Evolutionary conservation across 139 green algal genomes (phyloP), one percentile per base, ranked within the genome.

Genomic region (Haematococcus lacustris): DNA sequence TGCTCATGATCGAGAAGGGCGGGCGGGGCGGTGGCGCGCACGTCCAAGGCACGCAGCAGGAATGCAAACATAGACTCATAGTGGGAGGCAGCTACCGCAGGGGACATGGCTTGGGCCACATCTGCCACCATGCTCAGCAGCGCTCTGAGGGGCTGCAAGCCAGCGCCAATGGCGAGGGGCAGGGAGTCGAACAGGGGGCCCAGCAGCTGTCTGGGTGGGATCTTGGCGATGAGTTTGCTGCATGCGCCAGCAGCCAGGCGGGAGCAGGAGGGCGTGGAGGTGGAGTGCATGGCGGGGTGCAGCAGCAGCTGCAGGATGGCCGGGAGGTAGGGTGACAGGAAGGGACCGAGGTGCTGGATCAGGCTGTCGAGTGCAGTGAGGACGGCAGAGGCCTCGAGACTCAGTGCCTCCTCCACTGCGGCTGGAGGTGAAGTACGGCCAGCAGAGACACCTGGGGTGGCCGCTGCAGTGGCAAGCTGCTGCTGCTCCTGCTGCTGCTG

Each of bases 21-120:
- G 59, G 39, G 32, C 34, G 37, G 76, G 13, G 51, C 32, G 7
- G 70, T 32, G 26, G 34, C 4, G 51, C 92, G 86, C 3, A 94
- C 59, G 74, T 96, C 91, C 30, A 97, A 77, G 0, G 85, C 86
- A 9, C 73, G 61, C 38, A 97, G 82, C 60, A 97, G 74, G 66
- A 94, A 86, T 9, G 47, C 73, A 65, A 94, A 92, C 1, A 96
- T 59, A 0, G 28, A 7, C 13, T 87, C 78, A 51, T 86, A 62
- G 77, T 94, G 84, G 1, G 74, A 66, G 0, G 80, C 82, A 1
- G 85, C 87, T 0, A 79, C 71, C 9, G 74, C 37, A 0, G 77
- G n/a, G 50, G 93, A 85, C 78, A 97, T 87, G 32, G 51, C 7
- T 3, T 57, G 33, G 0, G 62, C 75, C 0, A 73, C 32, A 6